Percentiles rank a stretch among this genome's conserved stretches.
phyloP scores from a whole-genome alignment of 108 stramenopile genomes.

The Chaetoceros muelleri region DNA sequence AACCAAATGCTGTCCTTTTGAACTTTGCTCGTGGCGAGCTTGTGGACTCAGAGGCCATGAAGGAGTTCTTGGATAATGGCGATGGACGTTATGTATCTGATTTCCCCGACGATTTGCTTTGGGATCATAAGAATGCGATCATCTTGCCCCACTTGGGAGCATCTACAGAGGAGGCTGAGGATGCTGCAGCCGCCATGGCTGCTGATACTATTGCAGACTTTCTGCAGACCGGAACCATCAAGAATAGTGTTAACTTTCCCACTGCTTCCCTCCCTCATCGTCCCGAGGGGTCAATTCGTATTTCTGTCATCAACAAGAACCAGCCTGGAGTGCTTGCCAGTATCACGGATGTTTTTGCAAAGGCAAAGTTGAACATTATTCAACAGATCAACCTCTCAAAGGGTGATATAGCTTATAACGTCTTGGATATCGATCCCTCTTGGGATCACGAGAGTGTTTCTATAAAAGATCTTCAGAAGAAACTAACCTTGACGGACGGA shows the following conservation, averaged over 20 bases:
- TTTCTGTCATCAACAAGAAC: slow-evolving; percentile 60
- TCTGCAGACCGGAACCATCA: slow-evolving; percentile 51
- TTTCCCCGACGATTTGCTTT: slow-evolving; percentile 48
- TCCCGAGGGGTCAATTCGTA: slow-evolving; percentile 17
- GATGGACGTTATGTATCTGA: slow-evolving; percentile 46
- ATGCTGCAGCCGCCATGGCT: slow-evolving; percentile 53
- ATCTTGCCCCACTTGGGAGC: slow-evolving; percentile 75
- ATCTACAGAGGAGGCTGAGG: slow-evolving; percentile 74
- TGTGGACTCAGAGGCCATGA: slow-evolving; percentile 65
- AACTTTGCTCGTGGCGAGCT: slow-evolving; percentile 85
- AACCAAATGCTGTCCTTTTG: slow-evolving; percentile 58
- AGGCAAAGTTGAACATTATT: slow-evolving; percentile 48
- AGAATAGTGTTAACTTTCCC: slow-evolving; percentile 67
- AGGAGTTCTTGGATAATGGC: slow-evolving; percentile 48
- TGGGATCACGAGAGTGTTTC: slow-evolving; percentile 9
- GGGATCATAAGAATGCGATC: slow-evolving; percentile 54
- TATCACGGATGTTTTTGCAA: slow-evolving; percentile 43
- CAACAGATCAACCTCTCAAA: slow-evolving; percentile 62
- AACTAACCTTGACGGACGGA: slow-evolving; percentile 61
- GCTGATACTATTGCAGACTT: slow-evolving; percentile 49
- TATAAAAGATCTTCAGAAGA: slow-evolving; percentile 41
- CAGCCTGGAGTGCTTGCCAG: slow-evolving; percentile 43
- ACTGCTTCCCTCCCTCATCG: slow-evolving; percentile 21
- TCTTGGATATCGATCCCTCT: slow-evolving; percentile 41
- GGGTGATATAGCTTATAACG: slow-evolving; percentile 64